These are phyloP conservation scores for Leishmania amazonensis DNA, from an alignment of 208 protist species.

Conservation along the genomic window DNA sequence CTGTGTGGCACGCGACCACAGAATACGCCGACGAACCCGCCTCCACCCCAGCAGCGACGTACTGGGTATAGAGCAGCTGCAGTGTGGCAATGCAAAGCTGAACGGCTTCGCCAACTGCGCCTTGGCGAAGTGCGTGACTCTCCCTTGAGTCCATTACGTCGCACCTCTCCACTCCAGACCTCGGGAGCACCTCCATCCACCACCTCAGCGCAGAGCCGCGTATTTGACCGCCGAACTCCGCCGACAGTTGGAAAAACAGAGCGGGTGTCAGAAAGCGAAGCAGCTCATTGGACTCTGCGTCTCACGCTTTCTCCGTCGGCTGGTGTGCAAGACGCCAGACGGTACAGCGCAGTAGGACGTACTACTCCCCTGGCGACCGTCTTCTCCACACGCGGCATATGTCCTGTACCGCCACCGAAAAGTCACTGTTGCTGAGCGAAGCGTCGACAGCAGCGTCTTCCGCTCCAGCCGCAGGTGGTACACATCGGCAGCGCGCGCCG, in stretches of 20 bases:
- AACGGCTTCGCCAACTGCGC: background rate
- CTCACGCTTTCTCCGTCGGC: background rate
- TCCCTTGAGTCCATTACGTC: background rate
- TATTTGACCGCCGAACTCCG: background rate
- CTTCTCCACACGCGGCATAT: background rate
- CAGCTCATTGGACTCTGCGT: background rate
- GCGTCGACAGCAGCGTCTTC: background rate
- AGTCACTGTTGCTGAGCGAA: background rate
- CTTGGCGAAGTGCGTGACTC: background rate
- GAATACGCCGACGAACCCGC: background rate
- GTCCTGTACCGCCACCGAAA: background rate
- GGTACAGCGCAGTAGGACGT: slow-evolving; percentile 7
- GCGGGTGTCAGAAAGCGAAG: background rate
- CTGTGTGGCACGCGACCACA: background rate
- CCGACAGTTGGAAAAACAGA: background rate
- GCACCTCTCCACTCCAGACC: background rate
- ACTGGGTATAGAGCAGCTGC: slow-evolving; percentile 7
- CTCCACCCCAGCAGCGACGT: background rate
- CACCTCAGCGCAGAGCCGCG: background rate
- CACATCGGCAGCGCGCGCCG: background rate
- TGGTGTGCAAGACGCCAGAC: background rate
- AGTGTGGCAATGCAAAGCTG: slow-evolving; percentile 4
- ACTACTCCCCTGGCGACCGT: background rate
- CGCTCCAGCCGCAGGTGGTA: background rate
- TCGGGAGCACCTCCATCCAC: background rate